phyloP scores from a whole-genome alignment of 2,329 filamentous ascomycete genomes.

The Penicillium sp. region DNA sequence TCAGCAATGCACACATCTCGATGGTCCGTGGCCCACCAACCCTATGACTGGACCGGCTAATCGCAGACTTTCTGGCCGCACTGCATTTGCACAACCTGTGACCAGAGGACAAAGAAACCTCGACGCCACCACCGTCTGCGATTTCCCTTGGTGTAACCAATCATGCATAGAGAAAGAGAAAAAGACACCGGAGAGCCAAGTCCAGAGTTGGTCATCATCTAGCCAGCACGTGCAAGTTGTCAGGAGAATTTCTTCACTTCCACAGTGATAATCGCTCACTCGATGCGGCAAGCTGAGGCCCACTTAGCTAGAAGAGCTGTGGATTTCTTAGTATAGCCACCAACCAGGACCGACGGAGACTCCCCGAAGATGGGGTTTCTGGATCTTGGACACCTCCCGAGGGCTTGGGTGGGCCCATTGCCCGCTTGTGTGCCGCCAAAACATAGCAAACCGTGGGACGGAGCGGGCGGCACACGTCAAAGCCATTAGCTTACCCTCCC shows the following conservation, averaged over 20 bases:
- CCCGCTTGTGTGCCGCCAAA: background rate
- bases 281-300: background rate
- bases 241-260: background rate
- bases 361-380: background rate
- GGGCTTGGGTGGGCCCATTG: background rate
- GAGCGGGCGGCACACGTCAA: background rate
- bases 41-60: constrained; percentile 11
- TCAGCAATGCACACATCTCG: background rate
- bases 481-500: background rate
- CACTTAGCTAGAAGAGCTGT: background rate
- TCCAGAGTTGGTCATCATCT: background rate
- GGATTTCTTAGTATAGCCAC: background rate
- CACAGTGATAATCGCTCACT: background rate
- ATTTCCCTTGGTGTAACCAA: background rate
- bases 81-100: background rate
- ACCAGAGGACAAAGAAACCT: background rate
- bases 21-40: background rate
- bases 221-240: background rate
- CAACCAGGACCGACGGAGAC: background rate
- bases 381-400: background rate
- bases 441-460: background rate
- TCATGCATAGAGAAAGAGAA: background rate
- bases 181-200: background rate
- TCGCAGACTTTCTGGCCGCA: constrained; percentile 1
- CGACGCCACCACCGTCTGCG: background rate